A percentile compares a stretch with the other conserved stretches of the same genome.
Evolutionary conservation across 352 stramenopile genomes (phyloP).

Genomic region (Phytophthora multivora): DNA sequence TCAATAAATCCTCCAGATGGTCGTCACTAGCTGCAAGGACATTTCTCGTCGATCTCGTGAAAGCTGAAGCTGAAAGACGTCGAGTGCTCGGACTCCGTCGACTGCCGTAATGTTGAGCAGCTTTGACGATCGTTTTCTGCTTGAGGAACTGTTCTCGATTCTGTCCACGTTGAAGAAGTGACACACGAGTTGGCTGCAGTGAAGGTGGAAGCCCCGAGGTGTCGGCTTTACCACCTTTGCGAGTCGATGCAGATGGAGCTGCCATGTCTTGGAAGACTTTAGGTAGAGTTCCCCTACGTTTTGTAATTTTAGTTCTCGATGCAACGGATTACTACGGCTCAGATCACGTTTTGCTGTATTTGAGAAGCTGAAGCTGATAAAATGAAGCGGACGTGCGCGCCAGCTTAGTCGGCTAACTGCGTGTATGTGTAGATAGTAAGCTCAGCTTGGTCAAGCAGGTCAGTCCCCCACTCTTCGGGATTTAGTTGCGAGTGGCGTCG

Average conservation of each 20-base stretch:
- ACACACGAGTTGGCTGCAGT: slow-evolving; percentile 16
- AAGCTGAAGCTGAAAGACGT: slow-evolving; percentile 15
- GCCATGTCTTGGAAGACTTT: slow-evolving; percentile 7
- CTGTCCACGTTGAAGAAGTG: slow-evolving; percentile 24
- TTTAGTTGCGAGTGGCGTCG: slow-evolving; percentile 58
- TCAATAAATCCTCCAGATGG: slow-evolving; percentile 29
- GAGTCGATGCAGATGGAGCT: background rate
- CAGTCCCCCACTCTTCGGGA: background rate
- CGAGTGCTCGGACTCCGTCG: background rate
- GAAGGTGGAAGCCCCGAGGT: slow-evolving; percentile 4
- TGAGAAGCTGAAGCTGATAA: slow-evolving; percentile 36
- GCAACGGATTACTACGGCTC: background rate
- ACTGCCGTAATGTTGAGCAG: background rate
- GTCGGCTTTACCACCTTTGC: background rate
- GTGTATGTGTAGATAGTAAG: slow-evolving; percentile 32
- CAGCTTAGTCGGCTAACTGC: slow-evolving; percentile 27
- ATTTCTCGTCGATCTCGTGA: slow-evolving; percentile 29
- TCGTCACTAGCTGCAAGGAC: slow-evolving; percentile 26
- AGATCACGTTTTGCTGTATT: slow-evolving; percentile 25
- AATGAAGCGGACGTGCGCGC: slow-evolving; percentile 16
- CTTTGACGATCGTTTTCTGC: slow-evolving; percentile 8
- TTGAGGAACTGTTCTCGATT: slow-evolving; percentile 11
- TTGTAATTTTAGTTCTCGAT: slow-evolving; percentile 14
- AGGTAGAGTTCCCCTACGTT: background rate
- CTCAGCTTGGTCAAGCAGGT: slow-evolving; percentile 26